These are phyloP conservation scores for Lepidium africanum DNA, from an alignment of 345 rosid species.

Conservation along the genomic window DNA sequence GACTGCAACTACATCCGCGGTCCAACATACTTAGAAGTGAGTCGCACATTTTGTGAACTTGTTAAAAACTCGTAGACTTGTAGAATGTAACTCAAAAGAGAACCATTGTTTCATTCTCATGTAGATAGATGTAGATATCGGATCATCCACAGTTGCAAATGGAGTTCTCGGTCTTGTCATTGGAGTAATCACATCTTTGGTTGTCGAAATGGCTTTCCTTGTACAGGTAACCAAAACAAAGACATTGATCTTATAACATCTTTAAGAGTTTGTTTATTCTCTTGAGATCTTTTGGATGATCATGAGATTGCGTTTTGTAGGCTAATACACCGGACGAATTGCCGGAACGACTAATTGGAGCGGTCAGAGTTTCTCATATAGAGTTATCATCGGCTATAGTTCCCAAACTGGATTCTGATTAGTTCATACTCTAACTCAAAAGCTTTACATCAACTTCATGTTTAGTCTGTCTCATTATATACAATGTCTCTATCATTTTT, in stretches of 20 bases:
- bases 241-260: not conserved
- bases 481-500: no score
- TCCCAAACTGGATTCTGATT: constrained; percentile 54
- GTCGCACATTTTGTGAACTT: not conserved
- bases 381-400: constrained; percentile 88
- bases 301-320: constrained; percentile 25
- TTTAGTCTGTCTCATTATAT: not conserved
- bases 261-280: not conserved
- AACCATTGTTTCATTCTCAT: not conserved
- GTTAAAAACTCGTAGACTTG: not conserved
- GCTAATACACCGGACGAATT: constrained; percentile 82
- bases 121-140: constrained; percentile 92
- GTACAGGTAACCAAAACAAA: constrained; percentile 49
- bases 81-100: not conserved
- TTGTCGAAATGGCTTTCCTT: constrained; percentile 99
- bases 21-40: constrained; percentile 77
- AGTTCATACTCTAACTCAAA: constrained; percentile 8
- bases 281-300: constrained; percentile 10
- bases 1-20: constrained; percentile 93
- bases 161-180: constrained; percentile 97
- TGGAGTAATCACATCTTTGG: constrained; percentile 86
- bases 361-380: constrained; percentile 84
- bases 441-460: constrained; percentile 6
- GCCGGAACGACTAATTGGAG: constrained; percentile 88
- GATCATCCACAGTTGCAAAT: constrained; percentile 97